A percentile compares a stretch with the other conserved stretches of the same genome.
Evolutionary conservation across 352 stramenopile species (phyloP).

Genomic region (Thalassiosira ordinaria): DNA sequence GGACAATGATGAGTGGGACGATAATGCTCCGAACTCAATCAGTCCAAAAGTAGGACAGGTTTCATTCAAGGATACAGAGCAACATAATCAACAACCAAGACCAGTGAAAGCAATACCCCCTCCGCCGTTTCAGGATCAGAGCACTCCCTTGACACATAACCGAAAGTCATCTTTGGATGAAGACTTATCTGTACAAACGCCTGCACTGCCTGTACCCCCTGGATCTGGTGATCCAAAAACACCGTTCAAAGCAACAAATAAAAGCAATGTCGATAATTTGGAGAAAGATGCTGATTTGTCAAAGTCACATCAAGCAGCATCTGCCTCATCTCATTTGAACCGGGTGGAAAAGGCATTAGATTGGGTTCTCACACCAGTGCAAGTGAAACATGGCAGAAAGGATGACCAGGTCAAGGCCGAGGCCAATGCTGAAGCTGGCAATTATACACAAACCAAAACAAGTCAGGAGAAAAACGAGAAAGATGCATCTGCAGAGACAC

Average conservation of each 20-base stretch:
- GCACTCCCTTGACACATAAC: slow-evolving; percentile 20
- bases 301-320: too few relatives aligned
- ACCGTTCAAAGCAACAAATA: background rate
- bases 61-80: background rate
- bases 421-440: background rate
- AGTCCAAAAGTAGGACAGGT: background rate
- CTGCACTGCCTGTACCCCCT: too few relatives aligned
- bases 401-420: background rate
- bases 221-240: too few relatives aligned
- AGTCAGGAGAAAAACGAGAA: background rate
- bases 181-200: too few relatives aligned
- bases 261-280: too few relatives aligned
- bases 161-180: too few relatives aligned
- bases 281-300: too few relatives aligned
- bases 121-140: slow-evolving; percentile 3
- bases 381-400: background rate
- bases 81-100: too few relatives aligned
- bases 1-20: background rate
- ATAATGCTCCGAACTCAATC: too few relatives aligned
- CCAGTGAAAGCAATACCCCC: background rate
- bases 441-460: background rate
- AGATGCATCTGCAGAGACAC: background rate
- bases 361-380: slow-evolving; percentile 8
- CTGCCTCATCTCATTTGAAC: background rate
- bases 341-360: slow-evolving; percentile 12